A percentile compares a stretch with the other conserved stretches of the same genome.
phyloP scores from a whole-genome alignment of 352 stramenopile species.

The Elongisporangium senticosum region DNA sequence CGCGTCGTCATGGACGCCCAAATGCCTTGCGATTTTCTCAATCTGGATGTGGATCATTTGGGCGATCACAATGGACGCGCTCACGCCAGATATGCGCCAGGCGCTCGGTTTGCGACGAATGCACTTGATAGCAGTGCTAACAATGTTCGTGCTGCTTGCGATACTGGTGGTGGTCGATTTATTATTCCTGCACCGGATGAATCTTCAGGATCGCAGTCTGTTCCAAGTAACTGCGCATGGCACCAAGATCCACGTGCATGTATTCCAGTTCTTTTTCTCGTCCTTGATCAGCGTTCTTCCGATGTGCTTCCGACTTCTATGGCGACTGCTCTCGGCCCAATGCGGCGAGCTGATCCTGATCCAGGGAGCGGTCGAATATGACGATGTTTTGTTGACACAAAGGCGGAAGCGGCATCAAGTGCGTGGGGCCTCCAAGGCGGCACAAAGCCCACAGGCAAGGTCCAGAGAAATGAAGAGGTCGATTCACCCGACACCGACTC shows the following conservation, averaged over 20 bases:
- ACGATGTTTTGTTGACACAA: not conserved
- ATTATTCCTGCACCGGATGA: not conserved
- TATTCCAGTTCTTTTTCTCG: not conserved
- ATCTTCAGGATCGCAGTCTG: not conserved
- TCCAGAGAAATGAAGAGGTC: not conserved
- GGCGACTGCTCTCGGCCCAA: not conserved
- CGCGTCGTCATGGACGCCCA: not conserved
- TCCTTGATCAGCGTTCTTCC: not conserved
- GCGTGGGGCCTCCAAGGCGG: not conserved
- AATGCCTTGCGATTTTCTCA: not conserved
- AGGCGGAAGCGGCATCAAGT: not conserved
- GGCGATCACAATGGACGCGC: not conserved
- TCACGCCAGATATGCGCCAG: not conserved
- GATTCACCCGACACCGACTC: not conserved
- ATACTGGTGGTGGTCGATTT: not conserved
- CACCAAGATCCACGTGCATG: not conserved
- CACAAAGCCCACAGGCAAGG: not conserved
- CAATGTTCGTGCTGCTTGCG: not conserved
- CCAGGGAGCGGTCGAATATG: not conserved
- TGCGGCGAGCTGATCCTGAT: not conserved
- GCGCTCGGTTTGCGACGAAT: not conserved
- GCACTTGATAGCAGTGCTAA: not conserved
- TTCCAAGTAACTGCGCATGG: not conserved
- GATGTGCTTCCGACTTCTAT: not conserved
- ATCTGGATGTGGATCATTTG: not conserved